A percentile compares a stretch with the other conserved stretches of the same genome.
These are phyloP conservation scores for Clavariopsis aquatica DNA, from an alignment of 495 filamentous ascomycete species.

Conservation along the genomic window DNA sequence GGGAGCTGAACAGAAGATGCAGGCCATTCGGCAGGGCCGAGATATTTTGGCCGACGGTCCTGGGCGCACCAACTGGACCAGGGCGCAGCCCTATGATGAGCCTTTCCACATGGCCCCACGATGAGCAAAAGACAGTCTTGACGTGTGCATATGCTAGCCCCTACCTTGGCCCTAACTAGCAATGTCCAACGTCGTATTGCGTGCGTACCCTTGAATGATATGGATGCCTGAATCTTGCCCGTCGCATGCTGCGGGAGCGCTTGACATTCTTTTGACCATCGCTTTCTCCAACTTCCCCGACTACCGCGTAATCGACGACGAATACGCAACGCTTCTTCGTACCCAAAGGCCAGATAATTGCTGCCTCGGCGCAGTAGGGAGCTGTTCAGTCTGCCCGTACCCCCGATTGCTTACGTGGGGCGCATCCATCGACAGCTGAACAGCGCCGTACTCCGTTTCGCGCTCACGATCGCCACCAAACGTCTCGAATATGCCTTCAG, in stretches of 20 bases:
- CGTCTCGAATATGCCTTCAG: constrained; percentile 26
- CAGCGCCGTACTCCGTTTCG: neutral
- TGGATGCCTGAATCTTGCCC: constrained; percentile 1
- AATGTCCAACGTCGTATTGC: neutral
- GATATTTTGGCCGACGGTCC: no score
- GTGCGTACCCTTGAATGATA: neutral
- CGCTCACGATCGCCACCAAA: constrained; percentile 13
- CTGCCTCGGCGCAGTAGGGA: constrained; percentile 1
- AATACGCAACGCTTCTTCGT: neutral
- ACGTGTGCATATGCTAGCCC: neutral
- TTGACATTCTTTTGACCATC: neutral
- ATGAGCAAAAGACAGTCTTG: neutral
- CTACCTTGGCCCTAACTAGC: neutral
- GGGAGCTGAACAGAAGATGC: neutral
- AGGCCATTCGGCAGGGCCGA: neutral
- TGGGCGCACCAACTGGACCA: neutral
- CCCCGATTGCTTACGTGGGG: constrained; percentile 31
- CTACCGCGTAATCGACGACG: neutral
- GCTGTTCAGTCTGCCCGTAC: constrained; percentile 9
- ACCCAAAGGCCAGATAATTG: neutral
- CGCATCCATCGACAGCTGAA: constrained; percentile 12
- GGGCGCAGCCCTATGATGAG: neutral
- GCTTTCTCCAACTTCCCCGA: neutral
- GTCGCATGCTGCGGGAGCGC: constrained; percentile 9
- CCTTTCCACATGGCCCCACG: neutral